phyloP scores from a whole-genome alignment of 2,329 filamentous ascomycete genomes.

The Rutstroemia sp. region DNA sequence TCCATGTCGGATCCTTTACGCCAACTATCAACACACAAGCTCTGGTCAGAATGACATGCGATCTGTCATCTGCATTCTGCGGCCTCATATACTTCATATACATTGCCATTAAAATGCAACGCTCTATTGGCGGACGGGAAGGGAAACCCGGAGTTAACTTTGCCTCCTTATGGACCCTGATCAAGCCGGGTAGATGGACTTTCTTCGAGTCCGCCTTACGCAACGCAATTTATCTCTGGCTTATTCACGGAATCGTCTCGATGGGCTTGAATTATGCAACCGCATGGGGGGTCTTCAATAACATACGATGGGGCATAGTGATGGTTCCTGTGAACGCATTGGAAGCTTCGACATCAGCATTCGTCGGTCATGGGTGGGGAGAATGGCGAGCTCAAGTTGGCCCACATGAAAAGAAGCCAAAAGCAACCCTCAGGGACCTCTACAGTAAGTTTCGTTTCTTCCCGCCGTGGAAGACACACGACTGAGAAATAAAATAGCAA shows the following conservation, averaged over 20 bases:
- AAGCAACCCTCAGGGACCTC: conserved; percentile 29
- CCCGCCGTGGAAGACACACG: not conserved
- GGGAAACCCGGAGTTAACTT: conserved; percentile 32
- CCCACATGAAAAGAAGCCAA: conserved; percentile 23
- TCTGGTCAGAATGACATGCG: conserved; percentile 53
- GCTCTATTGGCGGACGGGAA: conserved; percentile 9
- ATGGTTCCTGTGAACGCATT: conserved; percentile 65
- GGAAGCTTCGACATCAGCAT: conserved; percentile 57
- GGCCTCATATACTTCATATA: conserved; percentile 55
- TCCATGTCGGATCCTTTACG: conserved; percentile 46
- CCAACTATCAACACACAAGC: conserved; percentile 60
- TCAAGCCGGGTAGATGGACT: conserved; percentile 50
- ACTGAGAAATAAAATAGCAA: conserved; percentile 18
- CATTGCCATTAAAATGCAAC: conserved; percentile 12
- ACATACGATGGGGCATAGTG: conserved; percentile 65
- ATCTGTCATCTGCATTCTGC: conserved; percentile 44
- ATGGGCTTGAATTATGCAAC: conserved; percentile 60
- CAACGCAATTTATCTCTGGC: conserved; percentile 65
- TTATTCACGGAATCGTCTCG: conserved; percentile 55
- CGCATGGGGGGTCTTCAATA: conserved; percentile 68
- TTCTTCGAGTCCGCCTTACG: conserved; percentile 59
- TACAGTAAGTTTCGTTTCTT: conserved; percentile 22
- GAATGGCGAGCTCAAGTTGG: conserved; percentile 35
- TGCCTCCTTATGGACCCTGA: conserved; percentile 41
- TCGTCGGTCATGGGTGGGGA: conserved; percentile 62